Conservation (phyloP, 2,329 filamentous ascomycete species). For the Ascocoryne sarcoides region DNA sequence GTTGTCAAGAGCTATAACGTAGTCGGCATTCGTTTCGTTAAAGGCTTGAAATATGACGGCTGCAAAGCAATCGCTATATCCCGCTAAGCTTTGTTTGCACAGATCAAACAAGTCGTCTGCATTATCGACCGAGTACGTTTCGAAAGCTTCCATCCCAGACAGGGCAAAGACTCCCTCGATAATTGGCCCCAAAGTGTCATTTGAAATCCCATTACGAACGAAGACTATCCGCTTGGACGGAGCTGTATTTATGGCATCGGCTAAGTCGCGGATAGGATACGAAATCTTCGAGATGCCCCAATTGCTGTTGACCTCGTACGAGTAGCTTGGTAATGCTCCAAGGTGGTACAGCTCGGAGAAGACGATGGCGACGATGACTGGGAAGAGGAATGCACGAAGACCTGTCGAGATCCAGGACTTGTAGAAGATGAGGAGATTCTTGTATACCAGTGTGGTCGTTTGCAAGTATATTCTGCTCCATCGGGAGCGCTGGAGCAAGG, state of each 20-base stretch:
- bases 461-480: constrained; percentile 21
- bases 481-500: constrained; percentile 8
- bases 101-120: constrained; percentile 17
- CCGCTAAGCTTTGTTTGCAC: constrained; percentile 17
- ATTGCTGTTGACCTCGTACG: not conserved
- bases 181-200: constrained; percentile 12
- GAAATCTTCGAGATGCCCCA: constrained; percentile 14
- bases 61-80: constrained; percentile 20
- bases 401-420: constrained; percentile 16
- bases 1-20: constrained; percentile 17
- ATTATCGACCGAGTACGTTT: constrained; percentile 9
- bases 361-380: constrained; percentile 18
- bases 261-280: constrained; percentile 14
- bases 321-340: not conserved
- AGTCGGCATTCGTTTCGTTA: constrained; percentile 20
- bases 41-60: constrained; percentile 18
- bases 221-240: constrained; percentile 17
- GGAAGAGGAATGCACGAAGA: constrained; percentile 19
- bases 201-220: constrained; percentile 17
- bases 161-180: constrained; percentile 14
- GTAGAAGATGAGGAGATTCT: constrained; percentile 22
- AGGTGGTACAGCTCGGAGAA: constrained; percentile 15
- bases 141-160: constrained; percentile 10
- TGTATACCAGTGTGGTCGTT: constrained; percentile 19
- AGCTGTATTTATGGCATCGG: constrained; percentile 12